Conservation (phyloP, 352 stramenopile genomes). For the Thraustotheca clavata region DNA sequence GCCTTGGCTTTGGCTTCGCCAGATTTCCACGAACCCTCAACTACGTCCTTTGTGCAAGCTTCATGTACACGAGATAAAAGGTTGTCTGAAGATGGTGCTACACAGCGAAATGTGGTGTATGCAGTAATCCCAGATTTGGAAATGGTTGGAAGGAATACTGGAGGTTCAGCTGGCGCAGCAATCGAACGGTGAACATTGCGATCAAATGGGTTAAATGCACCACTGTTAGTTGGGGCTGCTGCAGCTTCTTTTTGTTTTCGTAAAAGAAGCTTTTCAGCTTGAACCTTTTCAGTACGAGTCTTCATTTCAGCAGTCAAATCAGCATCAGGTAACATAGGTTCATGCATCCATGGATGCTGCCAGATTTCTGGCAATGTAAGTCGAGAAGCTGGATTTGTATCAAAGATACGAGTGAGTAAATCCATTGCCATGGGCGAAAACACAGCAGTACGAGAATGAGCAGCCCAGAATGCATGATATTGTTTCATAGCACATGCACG, state of each 20-base stretch:
- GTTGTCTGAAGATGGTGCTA: slow-evolving; percentile 3
- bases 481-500: slow-evolving; percentile 55
- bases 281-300: slow-evolving; percentile 16
- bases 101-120: slow-evolving; percentile 19
- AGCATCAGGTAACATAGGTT: slow-evolving; percentile 8
- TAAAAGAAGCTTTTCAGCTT: slow-evolving; percentile 7
- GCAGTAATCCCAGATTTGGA: neutral
- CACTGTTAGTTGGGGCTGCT: neutral
- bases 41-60: neutral
- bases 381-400: slow-evolving; percentile 55
- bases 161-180: neutral
- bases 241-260: slow-evolving; percentile 18
- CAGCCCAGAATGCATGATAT: slow-evolving; percentile 74
- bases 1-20: slow-evolving; percentile 11
- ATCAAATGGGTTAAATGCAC: slow-evolving; percentile 19
- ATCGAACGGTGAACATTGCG: slow-evolving; percentile 11
- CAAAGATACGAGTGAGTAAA: slow-evolving; percentile 63
- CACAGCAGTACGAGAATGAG: slow-evolving; percentile 52
- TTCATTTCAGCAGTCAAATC: slow-evolving; percentile 6
- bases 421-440: slow-evolving; percentile 68
- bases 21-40: neutral
- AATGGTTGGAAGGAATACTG: slow-evolving; percentile 1
- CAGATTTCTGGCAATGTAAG: slow-evolving; percentile 74
- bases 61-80: neutral
- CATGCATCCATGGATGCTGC: slow-evolving; percentile 18